phyloP scores from a whole-genome alignment of 2,329 filamentous ascomycete species.

The Pseudogymnoascus sp. region DNA sequence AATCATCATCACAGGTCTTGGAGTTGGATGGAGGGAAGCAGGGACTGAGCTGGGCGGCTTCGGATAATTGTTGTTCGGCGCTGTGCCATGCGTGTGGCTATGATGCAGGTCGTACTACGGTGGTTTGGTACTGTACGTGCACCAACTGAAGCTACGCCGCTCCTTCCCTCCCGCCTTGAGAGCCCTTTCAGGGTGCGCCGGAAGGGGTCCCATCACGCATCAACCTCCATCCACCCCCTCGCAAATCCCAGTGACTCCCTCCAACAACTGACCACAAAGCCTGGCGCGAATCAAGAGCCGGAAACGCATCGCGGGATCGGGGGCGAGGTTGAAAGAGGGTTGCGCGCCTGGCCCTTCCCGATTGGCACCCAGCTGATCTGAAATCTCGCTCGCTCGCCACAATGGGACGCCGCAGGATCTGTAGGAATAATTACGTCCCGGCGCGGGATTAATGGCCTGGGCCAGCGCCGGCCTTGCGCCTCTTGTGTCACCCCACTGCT shows the following conservation, averaged over 20 bases:
- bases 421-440: not conserved
- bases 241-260: not conserved
- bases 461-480: not conserved
- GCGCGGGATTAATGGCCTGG: not conserved
- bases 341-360: not conserved
- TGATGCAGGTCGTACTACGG: not conserved
- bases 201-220: not conserved
- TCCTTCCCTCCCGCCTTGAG: not conserved
- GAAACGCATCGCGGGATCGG: not conserved
- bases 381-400: not conserved
- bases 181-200: not conserved
- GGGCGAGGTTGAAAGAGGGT: conserved; percentile 1
- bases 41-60: not conserved
- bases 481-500: not conserved
- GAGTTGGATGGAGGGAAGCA: not conserved
- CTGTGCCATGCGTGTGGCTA: not conserved
- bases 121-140: not conserved
- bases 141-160: not conserved
- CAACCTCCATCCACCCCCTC: not conserved
- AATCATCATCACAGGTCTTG: not conserved
- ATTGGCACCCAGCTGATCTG: not conserved
- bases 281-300: not conserved
- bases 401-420: not conserved
- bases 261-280: not conserved
- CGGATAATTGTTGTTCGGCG: not conserved